phyloP scores from a whole-genome alignment of 2,329 filamentous ascomycete species.

The Cytospora piceae region DNA sequence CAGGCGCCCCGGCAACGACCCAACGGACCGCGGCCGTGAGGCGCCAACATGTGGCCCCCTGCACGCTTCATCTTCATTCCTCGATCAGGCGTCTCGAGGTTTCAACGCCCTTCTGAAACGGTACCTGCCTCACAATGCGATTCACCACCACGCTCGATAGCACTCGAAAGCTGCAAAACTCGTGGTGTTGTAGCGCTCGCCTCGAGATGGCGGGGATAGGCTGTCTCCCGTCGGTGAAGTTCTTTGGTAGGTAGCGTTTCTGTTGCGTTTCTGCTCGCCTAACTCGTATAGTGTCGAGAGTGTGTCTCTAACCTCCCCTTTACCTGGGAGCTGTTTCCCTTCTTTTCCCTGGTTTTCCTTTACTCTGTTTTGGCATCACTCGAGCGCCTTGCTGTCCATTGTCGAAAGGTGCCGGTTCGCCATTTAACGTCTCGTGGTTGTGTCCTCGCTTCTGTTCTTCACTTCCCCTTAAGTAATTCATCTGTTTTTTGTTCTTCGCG shows the following conservation, averaged over 20 bases:
- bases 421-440: slow-evolving; percentile 19
- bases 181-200: slow-evolving; percentile 18
- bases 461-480: slow-evolving; percentile 18
- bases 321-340: neutral
- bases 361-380: slow-evolving; percentile 28
- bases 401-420: slow-evolving; percentile 17
- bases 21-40: slow-evolving; percentile 15
- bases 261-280: slow-evolving; percentile 30
- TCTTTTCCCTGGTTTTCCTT: slow-evolving; percentile 22
- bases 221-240: slow-evolving; percentile 11
- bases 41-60: slow-evolving; percentile 26
- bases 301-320: slow-evolving; percentile 6
- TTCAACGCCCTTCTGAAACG: slow-evolving; percentile 26
- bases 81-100: slow-evolving; percentile 11
- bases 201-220: slow-evolving; percentile 23
- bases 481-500: slow-evolving; percentile 6
- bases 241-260: slow-evolving; percentile 27
- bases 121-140: slow-evolving; percentile 27
- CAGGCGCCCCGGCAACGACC: neutral
- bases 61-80: slow-evolving; percentile 29
- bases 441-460: slow-evolving; percentile 18
- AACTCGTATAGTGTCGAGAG: slow-evolving; percentile 18
- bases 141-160: slow-evolving; percentile 18
- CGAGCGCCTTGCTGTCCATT: slow-evolving; percentile 6
- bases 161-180: slow-evolving; percentile 30